Evolutionary conservation across 2,329 filamentous ascomycete species (phyloP).

Genomic region (Capronia americana): DNA sequence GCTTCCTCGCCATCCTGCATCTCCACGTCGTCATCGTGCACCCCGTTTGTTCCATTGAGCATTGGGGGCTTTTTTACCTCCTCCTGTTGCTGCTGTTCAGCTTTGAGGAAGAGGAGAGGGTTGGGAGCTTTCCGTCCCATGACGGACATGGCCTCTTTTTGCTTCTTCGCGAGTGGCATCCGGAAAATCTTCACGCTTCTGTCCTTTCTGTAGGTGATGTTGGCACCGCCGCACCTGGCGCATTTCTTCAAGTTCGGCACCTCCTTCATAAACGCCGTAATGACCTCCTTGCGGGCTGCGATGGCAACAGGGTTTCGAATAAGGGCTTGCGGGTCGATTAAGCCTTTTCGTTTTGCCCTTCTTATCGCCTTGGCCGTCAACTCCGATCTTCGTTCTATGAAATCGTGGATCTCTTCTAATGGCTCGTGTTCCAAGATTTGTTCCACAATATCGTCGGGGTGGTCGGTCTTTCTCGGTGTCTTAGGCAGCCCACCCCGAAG

Average conservation of each 20-base stretch:
- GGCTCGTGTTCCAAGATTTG: constrained; percentile 54
- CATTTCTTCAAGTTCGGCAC: constrained; percentile 76
- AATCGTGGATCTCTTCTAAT: constrained; percentile 58
- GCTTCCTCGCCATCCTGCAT: constrained; percentile 51
- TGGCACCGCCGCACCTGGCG: constrained; percentile 69
- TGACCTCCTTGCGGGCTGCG: constrained; percentile 74
- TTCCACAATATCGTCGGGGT: constrained; percentile 29
- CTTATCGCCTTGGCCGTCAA: constrained; percentile 78
- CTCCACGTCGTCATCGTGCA: constrained; percentile 57
- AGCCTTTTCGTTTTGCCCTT: constrained; percentile 52
- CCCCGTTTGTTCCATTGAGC: constrained; percentile 35
- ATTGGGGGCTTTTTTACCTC: constrained; percentile 40
- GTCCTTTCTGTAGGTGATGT: constrained; percentile 86
- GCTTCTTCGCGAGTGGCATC: constrained; percentile 74
- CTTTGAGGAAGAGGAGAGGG: constrained; percentile 67
- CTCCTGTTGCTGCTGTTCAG: constrained; percentile 52
- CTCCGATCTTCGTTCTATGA: constrained; percentile 63
- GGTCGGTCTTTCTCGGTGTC: constrained; percentile 9
- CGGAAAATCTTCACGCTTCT: constrained; percentile 93
- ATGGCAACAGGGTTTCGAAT: constrained; percentile 84
- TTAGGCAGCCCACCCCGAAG: constrained; percentile 42
- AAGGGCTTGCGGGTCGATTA: constrained; percentile 53
- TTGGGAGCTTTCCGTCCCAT: constrained; percentile 71
- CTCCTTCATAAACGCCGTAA: constrained; percentile 80
- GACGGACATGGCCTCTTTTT: constrained; percentile 75